phyloP scores from a whole-genome alignment of 352 stramenopile species.

The Phytophthora melonis region DNA sequence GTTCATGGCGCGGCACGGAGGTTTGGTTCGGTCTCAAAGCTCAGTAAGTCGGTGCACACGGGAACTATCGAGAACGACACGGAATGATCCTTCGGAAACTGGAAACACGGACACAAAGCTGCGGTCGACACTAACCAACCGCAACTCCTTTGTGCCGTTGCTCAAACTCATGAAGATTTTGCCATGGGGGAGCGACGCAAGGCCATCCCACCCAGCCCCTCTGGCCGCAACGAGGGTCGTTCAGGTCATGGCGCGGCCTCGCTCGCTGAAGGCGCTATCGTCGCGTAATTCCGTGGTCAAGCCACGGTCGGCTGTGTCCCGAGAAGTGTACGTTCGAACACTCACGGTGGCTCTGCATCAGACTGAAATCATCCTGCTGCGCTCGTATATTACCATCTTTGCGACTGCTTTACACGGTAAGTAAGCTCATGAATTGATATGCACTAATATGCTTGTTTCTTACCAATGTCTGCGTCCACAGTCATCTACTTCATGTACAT shows the following conservation, averaged over 20 bases:
- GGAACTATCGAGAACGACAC: neutral
- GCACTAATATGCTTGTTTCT: no score
- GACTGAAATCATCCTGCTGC: slow-evolving; percentile 30
- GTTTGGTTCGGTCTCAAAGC: neutral
- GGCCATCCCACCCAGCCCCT: no score
- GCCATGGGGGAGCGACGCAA: neutral
- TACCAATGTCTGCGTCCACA: neutral
- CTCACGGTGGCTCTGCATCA: slow-evolving; percentile 18
- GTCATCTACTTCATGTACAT: slow-evolving; percentile 11
- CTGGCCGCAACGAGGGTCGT: neutral
- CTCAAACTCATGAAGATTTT: neutral
- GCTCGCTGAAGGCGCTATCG: neutral
- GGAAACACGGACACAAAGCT: neutral
- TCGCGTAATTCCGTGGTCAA: neutral
- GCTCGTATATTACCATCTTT: neutral
- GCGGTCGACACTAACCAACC: neutral
- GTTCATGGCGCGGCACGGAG: neutral
- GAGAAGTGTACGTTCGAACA: neutral
- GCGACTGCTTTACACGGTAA: slow-evolving; percentile 28
- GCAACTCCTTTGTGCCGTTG: neutral
- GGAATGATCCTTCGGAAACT: neutral
- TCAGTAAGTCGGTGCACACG: neutral
- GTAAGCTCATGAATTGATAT: neutral
- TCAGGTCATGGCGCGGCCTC: neutral
- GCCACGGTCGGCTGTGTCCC: neutral